Base-by-base conservation (phyloP, 2,329 filamentous ascomycete species). In the Dactylellina haptotyla region DNA sequence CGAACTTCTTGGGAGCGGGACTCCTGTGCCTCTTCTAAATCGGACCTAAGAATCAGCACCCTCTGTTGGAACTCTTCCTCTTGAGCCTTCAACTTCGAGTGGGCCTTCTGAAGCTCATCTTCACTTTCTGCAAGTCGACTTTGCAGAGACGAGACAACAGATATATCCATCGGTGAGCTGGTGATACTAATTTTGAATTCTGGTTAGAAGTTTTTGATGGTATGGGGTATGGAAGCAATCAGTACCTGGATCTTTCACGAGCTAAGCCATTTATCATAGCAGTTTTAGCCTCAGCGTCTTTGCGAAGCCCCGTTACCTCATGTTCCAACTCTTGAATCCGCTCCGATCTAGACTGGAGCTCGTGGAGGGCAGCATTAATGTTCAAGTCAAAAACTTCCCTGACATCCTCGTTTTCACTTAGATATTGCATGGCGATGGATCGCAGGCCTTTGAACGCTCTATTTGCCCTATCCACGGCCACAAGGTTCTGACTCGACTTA, bases 271-370 rank as follows among this genome's bases (percentile, higher is more conserved):
- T 92, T 77, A 99, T 98, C 79, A 99, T 93, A 28, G 92, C 91
- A 84, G 94, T 93, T 86, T 99, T 99, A 75, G 87, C 89, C 79
- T 99, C 95, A 90, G 98, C 96, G 81, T 99, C 95, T 83, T 93
- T 97, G 83, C 92, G 95, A 20, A 93, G 87, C 2, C 88, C 89
- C 25, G 88, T 84, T 65, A 97, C 87, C 77, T 97, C 94, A 4
- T 88, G 88, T 81, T 99, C 95, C 12, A 99, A 84, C 78, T 93
- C 89, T 79, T 96, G 91, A 59, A 97, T 93, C 26, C 93, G 89
- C 80, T 98, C 93, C 39, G 93, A 93, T 43, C 93, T 88, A 8
- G 85, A 85, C 76, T 97, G 90, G 32, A 99, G 84, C 80, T 99
- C 95, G 77, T 95, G 91, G 89, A 97, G 94, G 67, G 94, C 92